Evolutionary conservation across 108 stramenopile genomes (phyloP).

Genomic region (Aureococcus anophagefferens): DNA sequence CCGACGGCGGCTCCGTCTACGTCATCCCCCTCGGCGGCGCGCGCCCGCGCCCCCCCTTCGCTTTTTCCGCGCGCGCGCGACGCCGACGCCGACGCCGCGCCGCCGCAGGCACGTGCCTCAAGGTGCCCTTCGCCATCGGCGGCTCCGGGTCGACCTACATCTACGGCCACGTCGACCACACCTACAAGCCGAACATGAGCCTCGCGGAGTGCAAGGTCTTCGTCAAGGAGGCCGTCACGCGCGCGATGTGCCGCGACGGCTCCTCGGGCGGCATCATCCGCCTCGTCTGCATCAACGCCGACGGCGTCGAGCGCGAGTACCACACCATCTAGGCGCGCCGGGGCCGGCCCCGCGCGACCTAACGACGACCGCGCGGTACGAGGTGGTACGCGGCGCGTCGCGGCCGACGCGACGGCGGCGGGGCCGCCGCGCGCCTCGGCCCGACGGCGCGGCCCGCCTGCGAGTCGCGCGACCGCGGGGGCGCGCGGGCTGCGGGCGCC

Average conservation of each 20-base stretch:
- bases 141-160: constrained; percentile 88
- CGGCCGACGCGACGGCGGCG: no score
- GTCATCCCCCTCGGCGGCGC: constrained; percentile 85
- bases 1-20: constrained; percentile 72
- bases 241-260: constrained; percentile 97
- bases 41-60: no score
- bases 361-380: no score
- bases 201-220: constrained; percentile 67
- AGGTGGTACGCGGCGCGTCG: no score
- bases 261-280: constrained; percentile 89
- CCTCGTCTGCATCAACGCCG: constrained; percentile 61
- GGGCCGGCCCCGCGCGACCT: no score
- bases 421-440: no score
- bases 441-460: no score
- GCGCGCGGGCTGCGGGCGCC: no score
- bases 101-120: constrained; percentile 72
- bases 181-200: constrained; percentile 70
- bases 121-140: constrained; percentile 81
- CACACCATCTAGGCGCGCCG: constrained; percentile 33
- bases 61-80: no score
- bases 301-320: constrained; percentile 61
- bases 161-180: constrained; percentile 75
- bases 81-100: no score
- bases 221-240: constrained; percentile 73
- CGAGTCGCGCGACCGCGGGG: no score